Evolutionary conservation across 2,329 filamentous ascomycete species (phyloP).

Genomic region (Blastomyces parvus): DNA sequence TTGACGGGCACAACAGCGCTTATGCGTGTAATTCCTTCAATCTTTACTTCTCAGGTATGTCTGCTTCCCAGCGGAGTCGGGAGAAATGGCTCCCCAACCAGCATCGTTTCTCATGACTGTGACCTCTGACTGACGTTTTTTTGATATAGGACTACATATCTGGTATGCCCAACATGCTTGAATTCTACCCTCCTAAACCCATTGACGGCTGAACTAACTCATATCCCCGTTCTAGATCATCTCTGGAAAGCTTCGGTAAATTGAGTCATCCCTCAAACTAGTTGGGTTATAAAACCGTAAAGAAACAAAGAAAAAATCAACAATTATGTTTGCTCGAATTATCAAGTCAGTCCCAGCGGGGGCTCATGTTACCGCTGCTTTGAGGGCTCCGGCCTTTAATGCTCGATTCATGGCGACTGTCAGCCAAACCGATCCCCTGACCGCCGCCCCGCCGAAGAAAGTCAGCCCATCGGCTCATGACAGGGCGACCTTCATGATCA

Average conservation of each 20-base stretch:
- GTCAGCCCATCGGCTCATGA: slow-evolving; percentile 62
- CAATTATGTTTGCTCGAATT: slow-evolving; percentile 46
- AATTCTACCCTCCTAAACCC: slow-evolving; percentile 8
- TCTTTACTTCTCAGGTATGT: slow-evolving; percentile 78
- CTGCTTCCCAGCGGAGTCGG: not conserved
- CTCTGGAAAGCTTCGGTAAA: slow-evolving; percentile 59
- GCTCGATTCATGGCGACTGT: slow-evolving; percentile 53
- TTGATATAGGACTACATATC: slow-evolving; percentile 53
- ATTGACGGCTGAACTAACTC: slow-evolving; percentile 15
- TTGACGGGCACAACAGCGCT: slow-evolving; percentile 48
- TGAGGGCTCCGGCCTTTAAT: slow-evolving; percentile 28
- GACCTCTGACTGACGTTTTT: slow-evolving; percentile 14
- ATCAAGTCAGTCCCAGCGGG: slow-evolving; percentile 44
- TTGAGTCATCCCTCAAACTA: slow-evolving; percentile 34
- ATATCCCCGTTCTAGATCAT: slow-evolving; percentile 43
- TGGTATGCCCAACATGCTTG: slow-evolving; percentile 33
- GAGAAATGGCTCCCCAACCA: not conserved
- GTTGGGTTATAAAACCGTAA: slow-evolving; percentile 18
- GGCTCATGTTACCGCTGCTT: slow-evolving; percentile 37
- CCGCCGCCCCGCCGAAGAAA: slow-evolving; percentile 32
- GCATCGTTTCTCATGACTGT: not conserved
- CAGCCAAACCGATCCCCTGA: slow-evolving; percentile 58
- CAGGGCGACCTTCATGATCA: slow-evolving; percentile 88
- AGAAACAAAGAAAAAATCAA: slow-evolving; percentile 26
- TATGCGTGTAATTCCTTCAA: slow-evolving; percentile 78